These are phyloP conservation scores for Cercospora nicotianae DNA, from an alignment of 2,329 filamentous ascomycete species.

Conservation along the genomic window DNA sequence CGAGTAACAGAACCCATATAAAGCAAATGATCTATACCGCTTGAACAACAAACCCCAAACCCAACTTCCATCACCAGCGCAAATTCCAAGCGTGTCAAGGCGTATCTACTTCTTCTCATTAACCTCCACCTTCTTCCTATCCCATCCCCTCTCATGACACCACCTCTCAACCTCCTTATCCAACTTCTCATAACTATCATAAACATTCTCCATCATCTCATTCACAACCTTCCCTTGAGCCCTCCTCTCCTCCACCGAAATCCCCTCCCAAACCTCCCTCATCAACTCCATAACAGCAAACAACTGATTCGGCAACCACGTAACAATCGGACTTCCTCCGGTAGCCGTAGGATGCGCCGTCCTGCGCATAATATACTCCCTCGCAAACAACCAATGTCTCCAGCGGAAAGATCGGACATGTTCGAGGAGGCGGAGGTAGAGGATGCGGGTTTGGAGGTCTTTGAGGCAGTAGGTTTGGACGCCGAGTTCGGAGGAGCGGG, in stretches of 20 bases:
- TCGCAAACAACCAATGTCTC: constrained; percentile 82
- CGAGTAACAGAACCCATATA: not conserved
- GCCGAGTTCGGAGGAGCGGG: constrained; percentile 52
- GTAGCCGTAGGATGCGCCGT: constrained; percentile 76
- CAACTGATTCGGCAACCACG: constrained; percentile 81
- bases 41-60: too few relatives aligned
- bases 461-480: constrained; percentile 57
- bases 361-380: constrained; percentile 80
- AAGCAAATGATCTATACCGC: constrained; percentile 1
- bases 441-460: constrained; percentile 39
- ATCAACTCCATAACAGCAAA: constrained; percentile 72
- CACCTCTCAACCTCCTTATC: constrained; percentile 75
- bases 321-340: constrained; percentile 78
- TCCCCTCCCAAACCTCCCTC: constrained; percentile 55
- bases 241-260: constrained; percentile 23
- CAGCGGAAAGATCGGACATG: constrained; percentile 80
- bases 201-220: constrained; percentile 66
- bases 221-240: constrained; percentile 27
- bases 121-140: constrained; percentile 17
- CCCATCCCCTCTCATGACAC: constrained; percentile 45
- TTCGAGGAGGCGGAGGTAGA: constrained; percentile 58
- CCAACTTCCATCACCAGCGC: too few relatives aligned
- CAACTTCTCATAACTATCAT: constrained; percentile 64
- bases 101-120: constrained; percentile 16
- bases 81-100: too few relatives aligned